Base-by-base conservation (phyloP, 164 flowering plant species). In the Amborella trichopoda region DNA sequence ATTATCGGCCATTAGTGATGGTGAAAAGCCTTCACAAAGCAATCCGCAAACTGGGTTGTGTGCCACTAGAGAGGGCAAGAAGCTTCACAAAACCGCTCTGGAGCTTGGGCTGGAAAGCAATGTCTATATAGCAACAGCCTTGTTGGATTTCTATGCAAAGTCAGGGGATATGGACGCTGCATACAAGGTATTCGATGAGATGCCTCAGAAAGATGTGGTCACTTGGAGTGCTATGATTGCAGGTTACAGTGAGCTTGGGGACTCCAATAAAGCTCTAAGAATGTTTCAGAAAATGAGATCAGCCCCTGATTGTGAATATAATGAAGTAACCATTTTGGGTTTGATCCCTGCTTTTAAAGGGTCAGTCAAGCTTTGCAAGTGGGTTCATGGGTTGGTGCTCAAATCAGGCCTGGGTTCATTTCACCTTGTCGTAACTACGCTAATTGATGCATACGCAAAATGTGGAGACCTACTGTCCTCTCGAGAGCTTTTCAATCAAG, bases 201-300 rank as follows among this genome's bases (percentile, higher is more conserved):
- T 66, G 70, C 53, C 50, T 14, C 50, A 47, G 28, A 42, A 54
- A 34, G 71, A 67, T 55, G 56, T 63, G 28, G 71, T 67, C 6
- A 27, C 62, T 19, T 63, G 67, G 68, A 59, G 68, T 49, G 34
- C 62, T 11, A 52, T 67, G 61, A 49, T 67, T 34, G 50, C 46
- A 3, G 71, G 68, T 28, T 52, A 46, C 25, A 48, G 49, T 24
- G 41, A 46, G 23, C 20, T 14, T 23, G 61, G 61, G 21, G 36
- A 49, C 11, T 14, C 46, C 36, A 12, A 1, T 1, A 49, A 54
- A 46, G 56, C 60, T 23, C 12, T 50, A 5, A 26, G 11, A 20
- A 12, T 64, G 34, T 58, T 53, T 19, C 53, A 49, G 34, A 59
- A 53, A 19, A 58, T 63, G 67, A 58, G 56, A 45, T 17, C 58